Percentiles rank a stretch among this genome's conserved stretches.
Evolutionary conservation across 495 filamentous ascomycete species (phyloP).

Genomic region (Aspergillus nidulans): DNA sequence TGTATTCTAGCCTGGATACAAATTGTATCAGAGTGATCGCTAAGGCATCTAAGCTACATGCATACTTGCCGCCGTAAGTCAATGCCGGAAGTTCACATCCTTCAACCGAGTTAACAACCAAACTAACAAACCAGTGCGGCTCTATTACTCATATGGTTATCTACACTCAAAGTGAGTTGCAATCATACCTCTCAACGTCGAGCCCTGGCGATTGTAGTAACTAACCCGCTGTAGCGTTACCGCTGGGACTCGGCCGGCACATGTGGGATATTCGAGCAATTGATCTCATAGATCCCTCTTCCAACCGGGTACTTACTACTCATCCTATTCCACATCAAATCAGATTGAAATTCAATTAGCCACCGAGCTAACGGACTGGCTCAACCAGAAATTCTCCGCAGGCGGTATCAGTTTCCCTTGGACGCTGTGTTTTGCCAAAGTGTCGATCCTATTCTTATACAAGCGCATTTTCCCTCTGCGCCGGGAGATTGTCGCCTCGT

Average conservation of each 20-base stretch:
- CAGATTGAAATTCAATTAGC: neutral
- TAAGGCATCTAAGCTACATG: neutral
- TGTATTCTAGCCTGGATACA: too few species aligned
- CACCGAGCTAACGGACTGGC: neutral
- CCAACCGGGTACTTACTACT: neutral
- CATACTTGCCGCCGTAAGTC: constrained; percentile 4
- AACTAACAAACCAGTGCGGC: constrained; percentile 1
- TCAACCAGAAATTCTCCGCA: neutral
- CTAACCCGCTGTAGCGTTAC: neutral
- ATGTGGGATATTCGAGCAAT: constrained; percentile 2
- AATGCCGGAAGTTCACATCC: neutral
- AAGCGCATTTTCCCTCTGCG: constrained; percentile 1
- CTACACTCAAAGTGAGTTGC: neutral
- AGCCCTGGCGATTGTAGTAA: neutral
- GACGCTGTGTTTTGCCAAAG: constrained; percentile 4
- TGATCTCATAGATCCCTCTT: neutral
- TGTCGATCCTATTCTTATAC: constrained; percentile 4
- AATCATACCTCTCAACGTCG: neutral
- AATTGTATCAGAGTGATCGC: too few species aligned
- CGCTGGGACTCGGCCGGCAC: constrained; percentile 1
- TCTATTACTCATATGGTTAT: constrained; percentile 2
- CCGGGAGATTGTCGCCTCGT: neutral
- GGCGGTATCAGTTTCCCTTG: neutral
- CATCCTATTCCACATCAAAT: neutral
- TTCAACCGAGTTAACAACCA: too few species aligned